phyloP scores from a whole-genome alignment of 257 asterid species.

The Lycium ferocissimum region DNA sequence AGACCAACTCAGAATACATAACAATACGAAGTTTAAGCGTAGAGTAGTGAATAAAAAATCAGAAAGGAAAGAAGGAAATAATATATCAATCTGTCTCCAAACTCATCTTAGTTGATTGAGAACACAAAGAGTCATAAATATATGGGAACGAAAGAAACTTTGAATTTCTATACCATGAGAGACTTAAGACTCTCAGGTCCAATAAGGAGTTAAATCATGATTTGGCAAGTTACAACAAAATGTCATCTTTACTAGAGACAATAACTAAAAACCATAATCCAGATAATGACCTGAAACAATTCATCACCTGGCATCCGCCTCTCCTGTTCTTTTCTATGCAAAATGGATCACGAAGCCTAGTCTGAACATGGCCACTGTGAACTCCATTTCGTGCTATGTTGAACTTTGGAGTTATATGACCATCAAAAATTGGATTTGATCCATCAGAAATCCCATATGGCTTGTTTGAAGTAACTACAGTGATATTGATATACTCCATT shows the following conservation, averaged over 20 bases:
- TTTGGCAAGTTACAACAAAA: not conserved
- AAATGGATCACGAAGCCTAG: conserved; percentile 72
- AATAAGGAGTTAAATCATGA: not conserved
- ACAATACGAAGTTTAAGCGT: not conserved
- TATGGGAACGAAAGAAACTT: not conserved
- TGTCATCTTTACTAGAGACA: not conserved
- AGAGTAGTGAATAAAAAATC: not conserved
- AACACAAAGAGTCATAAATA: not conserved
- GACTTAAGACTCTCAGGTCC: not conserved
- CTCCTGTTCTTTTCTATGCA: conserved; percentile 65
- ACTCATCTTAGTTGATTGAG: conserved; percentile 19
- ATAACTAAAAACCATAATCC: conserved; percentile 21
- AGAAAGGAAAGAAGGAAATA: not conserved
- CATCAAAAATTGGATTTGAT: conserved; percentile 78
- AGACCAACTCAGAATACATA: not conserved
- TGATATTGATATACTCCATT: conserved; percentile 80
- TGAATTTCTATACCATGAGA: not conserved
- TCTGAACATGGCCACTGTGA: conserved; percentile 91
- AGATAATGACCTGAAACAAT: conserved; percentile 15
- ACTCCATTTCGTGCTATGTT: conserved; percentile 54
- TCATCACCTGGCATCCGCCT: conserved; percentile 79
- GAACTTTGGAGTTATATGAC: conserved; percentile 59
- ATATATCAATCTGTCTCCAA: not conserved
- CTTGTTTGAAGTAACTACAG: conserved; percentile 78
- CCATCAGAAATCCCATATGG: conserved; percentile 71